Conservation (phyloP, 2,329 filamentous ascomycete genomes). For the Apiospora hydei region DNA sequence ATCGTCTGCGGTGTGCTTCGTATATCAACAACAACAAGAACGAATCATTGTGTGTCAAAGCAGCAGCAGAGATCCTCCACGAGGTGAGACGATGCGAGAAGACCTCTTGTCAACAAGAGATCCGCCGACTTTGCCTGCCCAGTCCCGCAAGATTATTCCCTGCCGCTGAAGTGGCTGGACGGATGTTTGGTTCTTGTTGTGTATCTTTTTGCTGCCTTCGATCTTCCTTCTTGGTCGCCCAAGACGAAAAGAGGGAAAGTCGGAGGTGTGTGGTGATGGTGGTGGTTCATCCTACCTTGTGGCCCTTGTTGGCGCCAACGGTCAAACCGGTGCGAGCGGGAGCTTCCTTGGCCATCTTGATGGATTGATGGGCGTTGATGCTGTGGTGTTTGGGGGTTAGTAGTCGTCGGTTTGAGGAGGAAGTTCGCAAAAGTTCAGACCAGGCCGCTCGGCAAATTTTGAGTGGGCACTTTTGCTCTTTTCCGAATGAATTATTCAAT, state of each 20-base stretch:
- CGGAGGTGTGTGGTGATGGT: conserved; percentile 17
- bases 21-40: conserved; percentile 29
- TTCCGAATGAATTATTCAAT: conserved; percentile 22
- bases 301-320: conserved; percentile 66
- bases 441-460: conserved; percentile 29
- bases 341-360: conserved; percentile 65
- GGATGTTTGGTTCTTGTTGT: conserved; percentile 23
- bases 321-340: conserved; percentile 56
- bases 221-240: conserved; percentile 31
- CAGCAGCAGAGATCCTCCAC: conserved; percentile 73
- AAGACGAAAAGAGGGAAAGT: conserved; percentile 23
- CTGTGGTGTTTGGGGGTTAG: conserved; percentile 40
- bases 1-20: conserved; percentile 60
- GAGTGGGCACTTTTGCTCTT: conserved; percentile 30
- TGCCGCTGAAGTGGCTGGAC: conserved; percentile 15
- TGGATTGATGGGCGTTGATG: conserved; percentile 38
- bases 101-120: conserved; percentile 27
- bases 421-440: conserved; percentile 18
- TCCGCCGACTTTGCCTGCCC: conserved; percentile 23
- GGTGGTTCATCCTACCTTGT: conserved; percentile 58
- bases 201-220: conserved; percentile 13
- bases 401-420: conserved; percentile 31
- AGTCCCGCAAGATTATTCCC: conserved; percentile 17
- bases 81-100: conserved; percentile 68
- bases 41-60: conserved; percentile 39